Evolutionary conservation across 2,329 filamentous ascomycete genomes (phyloP).

Genomic region (Hawksworthiomyces lignivorus): DNA sequence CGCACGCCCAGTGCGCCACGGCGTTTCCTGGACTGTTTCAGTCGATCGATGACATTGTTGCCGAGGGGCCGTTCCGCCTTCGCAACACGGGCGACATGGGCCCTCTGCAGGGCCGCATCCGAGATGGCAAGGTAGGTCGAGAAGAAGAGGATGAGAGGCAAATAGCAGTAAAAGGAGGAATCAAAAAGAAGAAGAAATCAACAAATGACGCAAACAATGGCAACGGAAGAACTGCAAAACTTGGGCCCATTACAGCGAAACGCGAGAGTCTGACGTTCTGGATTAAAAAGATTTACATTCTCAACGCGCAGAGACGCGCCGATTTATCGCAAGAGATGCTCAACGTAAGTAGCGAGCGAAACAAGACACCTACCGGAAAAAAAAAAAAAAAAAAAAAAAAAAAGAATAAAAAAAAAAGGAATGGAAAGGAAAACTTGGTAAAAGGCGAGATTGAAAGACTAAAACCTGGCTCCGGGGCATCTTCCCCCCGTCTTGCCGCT

Average conservation of each 20-base stretch:
- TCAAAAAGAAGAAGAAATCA: neutral
- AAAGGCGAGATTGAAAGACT: too few relatives aligned
- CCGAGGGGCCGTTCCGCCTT: conserved; percentile 36
- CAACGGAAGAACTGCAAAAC: too few relatives aligned
- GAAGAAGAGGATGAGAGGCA: too few relatives aligned
- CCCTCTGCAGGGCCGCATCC: conserved; percentile 34
- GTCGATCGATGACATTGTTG: conserved; percentile 37
- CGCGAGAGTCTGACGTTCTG: too few relatives aligned
- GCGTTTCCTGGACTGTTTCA: conserved; percentile 39
- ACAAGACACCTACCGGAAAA: too few relatives aligned
- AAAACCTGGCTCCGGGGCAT: too few relatives aligned
- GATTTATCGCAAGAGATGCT: conserved; percentile 39
- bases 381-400: conserved; percentile 1
- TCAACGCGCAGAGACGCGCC: conserved; percentile 30
- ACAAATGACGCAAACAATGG: neutral
- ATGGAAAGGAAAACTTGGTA: too few relatives aligned
- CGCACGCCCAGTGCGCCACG: conserved; percentile 32
- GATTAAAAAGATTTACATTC: conserved; percentile 33
- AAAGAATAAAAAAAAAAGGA: too few relatives aligned
- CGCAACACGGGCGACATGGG: conserved; percentile 29
- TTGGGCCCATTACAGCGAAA: too few relatives aligned
- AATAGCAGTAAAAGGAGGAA: neutral
- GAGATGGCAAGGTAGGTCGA: conserved; percentile 29
- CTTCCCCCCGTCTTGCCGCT: too few relatives aligned
- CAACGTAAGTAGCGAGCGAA: conserved; percentile 19